Evolutionary conservation across 805 yeast genomes (phyloP).

Genomic region (Kregervanrija fluxuum): DNA sequence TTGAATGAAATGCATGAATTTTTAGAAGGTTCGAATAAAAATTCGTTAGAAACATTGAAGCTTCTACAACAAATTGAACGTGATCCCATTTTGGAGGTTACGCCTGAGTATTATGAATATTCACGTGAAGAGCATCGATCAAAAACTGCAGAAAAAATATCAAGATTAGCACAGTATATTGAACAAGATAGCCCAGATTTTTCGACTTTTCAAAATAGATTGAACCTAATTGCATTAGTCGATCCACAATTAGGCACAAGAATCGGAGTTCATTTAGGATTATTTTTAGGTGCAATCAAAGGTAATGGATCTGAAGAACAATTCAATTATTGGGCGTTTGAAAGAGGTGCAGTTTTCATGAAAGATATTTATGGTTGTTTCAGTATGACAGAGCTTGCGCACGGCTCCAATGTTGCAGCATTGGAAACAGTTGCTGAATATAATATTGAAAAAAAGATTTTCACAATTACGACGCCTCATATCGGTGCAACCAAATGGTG

Average conservation of each 20-base stretch:
- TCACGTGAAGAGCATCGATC: constrained; percentile 52
- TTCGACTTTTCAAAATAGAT: constrained; percentile 48
- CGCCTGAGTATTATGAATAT: constrained; percentile 49
- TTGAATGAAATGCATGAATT: constrained; percentile 45
- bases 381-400: constrained; percentile 90
- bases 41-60: constrained; percentile 38
- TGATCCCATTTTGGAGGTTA: constrained; percentile 57
- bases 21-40: constrained; percentile 42
- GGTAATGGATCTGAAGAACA: constrained; percentile 88
- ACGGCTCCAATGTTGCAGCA: constrained; percentile 91
- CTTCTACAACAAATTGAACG: constrained; percentile 54
- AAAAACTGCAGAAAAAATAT: constrained; percentile 52
- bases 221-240: constrained; percentile 50
- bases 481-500: constrained; percentile 96
- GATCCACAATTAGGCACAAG: constrained; percentile 83
- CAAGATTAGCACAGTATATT: constrained; percentile 53
- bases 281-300: constrained; percentile 71
- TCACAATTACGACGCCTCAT: constrained; percentile 79
- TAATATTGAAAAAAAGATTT: constrained; percentile 56
- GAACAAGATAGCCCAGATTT: constrained; percentile 34
- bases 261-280: constrained; percentile 80
- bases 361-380: constrained; percentile 78
- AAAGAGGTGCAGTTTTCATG: constrained; percentile 53
- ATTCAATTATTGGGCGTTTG: constrained; percentile 72
- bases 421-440: constrained; percentile 88